Conservation (phyloP, 257 asterid genomes). For the Ocimum tenuiflorum region DNA sequence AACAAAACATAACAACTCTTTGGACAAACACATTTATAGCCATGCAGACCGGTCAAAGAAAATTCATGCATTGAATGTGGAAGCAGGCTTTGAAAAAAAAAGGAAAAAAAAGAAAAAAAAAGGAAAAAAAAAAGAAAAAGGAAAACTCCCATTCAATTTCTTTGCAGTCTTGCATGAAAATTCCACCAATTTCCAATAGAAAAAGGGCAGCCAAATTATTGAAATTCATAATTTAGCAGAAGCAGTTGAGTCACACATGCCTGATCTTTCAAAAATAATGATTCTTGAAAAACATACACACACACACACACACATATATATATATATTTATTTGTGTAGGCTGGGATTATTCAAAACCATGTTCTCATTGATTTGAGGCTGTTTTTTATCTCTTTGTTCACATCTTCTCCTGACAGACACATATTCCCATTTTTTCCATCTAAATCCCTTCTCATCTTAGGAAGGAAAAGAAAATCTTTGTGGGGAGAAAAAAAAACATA, state of each 20-base stretch:
- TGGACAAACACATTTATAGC: not conserved
- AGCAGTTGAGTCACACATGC: not conserved
- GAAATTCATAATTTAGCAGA: not conserved
- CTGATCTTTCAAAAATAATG: not conserved
- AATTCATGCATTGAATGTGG: slow-evolving; percentile 11
- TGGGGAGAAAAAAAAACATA: too few species aligned
- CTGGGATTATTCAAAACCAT: not conserved
- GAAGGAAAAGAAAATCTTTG: too few species aligned
- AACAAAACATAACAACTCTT: not conserved
- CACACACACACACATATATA: too few species aligned
- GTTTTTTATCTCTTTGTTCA: not conserved
- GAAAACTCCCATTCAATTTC: too few species aligned
- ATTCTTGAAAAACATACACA: not conserved
- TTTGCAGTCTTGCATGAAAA: not conserved
- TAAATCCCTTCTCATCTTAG: not conserved
- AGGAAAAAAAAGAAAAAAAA: too few species aligned
- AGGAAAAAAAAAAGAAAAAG: too few species aligned
- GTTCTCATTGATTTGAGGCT: not conserved
- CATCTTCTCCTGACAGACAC: not conserved
- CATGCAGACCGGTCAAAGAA: slow-evolving; percentile 24
- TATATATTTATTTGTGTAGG: not conserved
- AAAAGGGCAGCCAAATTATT: not conserved
- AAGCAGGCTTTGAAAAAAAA: not conserved
- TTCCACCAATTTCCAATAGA: not conserved
- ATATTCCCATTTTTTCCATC: not conserved